Conservation (phyloP, 1,139 yeast genomes). For the Debaryomyces coudertii region DNA sequence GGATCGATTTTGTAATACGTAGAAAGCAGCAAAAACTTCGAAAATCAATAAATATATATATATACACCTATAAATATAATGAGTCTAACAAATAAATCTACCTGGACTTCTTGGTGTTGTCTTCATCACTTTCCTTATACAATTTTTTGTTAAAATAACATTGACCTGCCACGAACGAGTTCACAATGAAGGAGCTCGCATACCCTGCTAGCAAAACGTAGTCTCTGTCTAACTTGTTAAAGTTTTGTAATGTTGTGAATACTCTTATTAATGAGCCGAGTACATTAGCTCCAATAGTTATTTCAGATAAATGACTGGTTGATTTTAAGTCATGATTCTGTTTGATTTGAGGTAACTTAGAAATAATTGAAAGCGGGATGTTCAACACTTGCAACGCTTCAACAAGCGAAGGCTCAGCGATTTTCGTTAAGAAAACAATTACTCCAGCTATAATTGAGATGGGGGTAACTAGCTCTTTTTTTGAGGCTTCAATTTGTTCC, state of each 20-base stretch:
- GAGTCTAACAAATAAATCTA: background rate
- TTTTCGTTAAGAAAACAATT: slow-evolving; percentile 32
- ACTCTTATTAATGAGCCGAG: slow-evolving; percentile 60
- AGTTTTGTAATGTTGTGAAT: slow-evolving; percentile 53
- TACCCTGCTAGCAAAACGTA: slow-evolving; percentile 41
- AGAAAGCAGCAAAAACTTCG: background rate
- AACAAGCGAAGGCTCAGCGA: slow-evolving; percentile 37
- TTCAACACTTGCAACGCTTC: slow-evolving; percentile 49
- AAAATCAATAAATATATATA: background rate
- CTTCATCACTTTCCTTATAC: slow-evolving; percentile 12
- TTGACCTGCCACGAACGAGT: slow-evolving; percentile 39
- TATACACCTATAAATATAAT: background rate
- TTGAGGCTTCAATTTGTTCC: slow-evolving; percentile 24
- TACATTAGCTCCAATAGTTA: slow-evolving; percentile 58
- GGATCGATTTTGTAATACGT: background rate
- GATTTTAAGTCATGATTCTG: slow-evolving; percentile 51
- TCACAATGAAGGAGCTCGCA: slow-evolving; percentile 35
- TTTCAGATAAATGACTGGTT: slow-evolving; percentile 56
- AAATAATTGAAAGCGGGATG: slow-evolving; percentile 55
- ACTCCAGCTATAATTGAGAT: slow-evolving; percentile 32
- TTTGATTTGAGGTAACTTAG: slow-evolving; percentile 60
- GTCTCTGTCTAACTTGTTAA: slow-evolving; percentile 30
- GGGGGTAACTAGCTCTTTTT: slow-evolving; percentile 30
- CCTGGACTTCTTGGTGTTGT: background rate
- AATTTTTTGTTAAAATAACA: slow-evolving; percentile 29